Evolutionary conservation across 768 basidiomycete species (phyloP).

Genomic region (Suillus placidus): DNA sequence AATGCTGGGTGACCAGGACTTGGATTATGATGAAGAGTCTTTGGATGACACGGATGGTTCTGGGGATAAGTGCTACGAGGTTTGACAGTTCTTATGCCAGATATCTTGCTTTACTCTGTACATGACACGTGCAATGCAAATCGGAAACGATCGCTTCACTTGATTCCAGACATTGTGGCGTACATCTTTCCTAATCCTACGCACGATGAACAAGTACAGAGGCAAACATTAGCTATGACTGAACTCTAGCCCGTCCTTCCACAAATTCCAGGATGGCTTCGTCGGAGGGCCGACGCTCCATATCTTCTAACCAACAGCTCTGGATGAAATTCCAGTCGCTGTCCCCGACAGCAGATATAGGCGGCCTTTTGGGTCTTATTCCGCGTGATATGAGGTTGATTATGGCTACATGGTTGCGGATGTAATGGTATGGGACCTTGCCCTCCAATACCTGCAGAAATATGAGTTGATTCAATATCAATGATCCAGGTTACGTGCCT

Average conservation of each 20-base stretch:
- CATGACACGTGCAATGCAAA: background rate
- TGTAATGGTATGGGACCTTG: conserved; percentile 1
- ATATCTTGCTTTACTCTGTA: background rate
- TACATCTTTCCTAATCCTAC: no score
- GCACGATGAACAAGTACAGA: background rate
- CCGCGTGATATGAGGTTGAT: background rate
- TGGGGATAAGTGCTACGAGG: background rate
- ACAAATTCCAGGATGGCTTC: conserved; percentile 28
- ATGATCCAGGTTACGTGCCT: conserved; percentile 3
- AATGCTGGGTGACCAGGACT: background rate
- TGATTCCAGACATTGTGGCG: background rate
- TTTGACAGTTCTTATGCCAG: background rate
- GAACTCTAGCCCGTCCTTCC: background rate
- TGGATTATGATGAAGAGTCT: background rate
- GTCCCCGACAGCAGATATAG: conserved; percentile 14
- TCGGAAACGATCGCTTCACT: background rate
- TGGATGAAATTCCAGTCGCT: conserved; percentile 28
- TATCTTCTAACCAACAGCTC: conserved; percentile 31
- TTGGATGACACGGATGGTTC: background rate
- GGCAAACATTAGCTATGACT: background rate
- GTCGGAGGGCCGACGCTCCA: conserved; percentile 35
- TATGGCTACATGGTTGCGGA: background rate
- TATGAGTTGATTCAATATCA: background rate
- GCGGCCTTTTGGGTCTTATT: conserved; percentile 20
- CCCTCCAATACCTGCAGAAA: background rate